Evolutionary conservation across 1,139 yeast species (phyloP), one percentile per base, ranked within the genome.

Genomic region (Yamadazyma blattariae): DNA sequence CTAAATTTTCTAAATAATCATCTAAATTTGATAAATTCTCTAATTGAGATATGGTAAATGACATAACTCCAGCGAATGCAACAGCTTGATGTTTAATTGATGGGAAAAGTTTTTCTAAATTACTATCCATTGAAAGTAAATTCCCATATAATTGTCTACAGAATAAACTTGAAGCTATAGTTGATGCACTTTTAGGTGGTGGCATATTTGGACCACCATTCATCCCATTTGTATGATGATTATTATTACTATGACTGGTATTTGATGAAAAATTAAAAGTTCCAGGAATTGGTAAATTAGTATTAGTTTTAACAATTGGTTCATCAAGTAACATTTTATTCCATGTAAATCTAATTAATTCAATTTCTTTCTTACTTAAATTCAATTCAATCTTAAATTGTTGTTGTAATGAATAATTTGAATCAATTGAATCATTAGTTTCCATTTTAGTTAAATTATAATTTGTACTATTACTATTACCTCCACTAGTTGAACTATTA

Each of bases 51-150:
- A 82, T 71, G 5, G 84, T 81, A 34, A 77, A 66, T n/a, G 82
- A 68, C 52, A 82, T 54, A n/a, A 82, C 87, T 3, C 92, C 92
- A 1, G 94, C 89, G 65, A 86, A 82, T 14, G 90, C 76, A 7
- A 79, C 77, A 0, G 94, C 89, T 59, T 82, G 88, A 46, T 80
- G 83, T 45, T 73, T 74, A 43, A 81, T 74, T 12, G 81, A 74
- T 0, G 89, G 88, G 54, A 79, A 81, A 49, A 77, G 54, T 27
- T 62, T 64, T 45, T 78, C 82, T 39, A 82, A 62, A 21, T 60
- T 59, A 1, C 80, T 72, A 45, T 73, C 75, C 69, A 74, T 74
- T 5, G 68, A 56, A 28, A 82, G 58, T 40, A 81, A 54, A 52
- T 80, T 82, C 33, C 74, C 68, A 56, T 80, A 82, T 47, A 79